Percentiles rank a stretch among this genome's conserved stretches.
These are phyloP conservation scores for Podosphaera xanthii DNA, from an alignment of 2,329 filamentous ascomycete genomes.

Conservation along the genomic window DNA sequence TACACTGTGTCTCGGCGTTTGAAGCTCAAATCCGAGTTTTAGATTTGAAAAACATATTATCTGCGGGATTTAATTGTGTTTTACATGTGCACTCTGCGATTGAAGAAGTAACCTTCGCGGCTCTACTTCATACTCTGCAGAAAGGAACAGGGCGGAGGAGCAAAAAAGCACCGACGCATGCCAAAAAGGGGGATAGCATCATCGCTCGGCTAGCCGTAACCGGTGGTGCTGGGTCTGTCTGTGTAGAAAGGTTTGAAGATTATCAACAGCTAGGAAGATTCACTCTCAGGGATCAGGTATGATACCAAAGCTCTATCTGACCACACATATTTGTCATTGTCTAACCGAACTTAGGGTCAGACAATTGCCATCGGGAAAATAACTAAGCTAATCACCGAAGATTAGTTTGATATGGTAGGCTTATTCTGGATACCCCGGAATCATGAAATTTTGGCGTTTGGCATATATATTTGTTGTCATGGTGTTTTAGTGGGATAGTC, in stretches of 20 bases:
- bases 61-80: conserved; percentile 92
- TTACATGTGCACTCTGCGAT: conserved; percentile 93
- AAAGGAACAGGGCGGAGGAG: conserved; percentile 86
- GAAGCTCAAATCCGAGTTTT: conserved; percentile 93
- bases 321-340: conserved; percentile 4
- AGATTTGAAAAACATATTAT: conserved; percentile 82
- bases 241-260: conserved; percentile 85
- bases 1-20: conserved; percentile 73
- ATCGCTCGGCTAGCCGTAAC: conserved; percentile 81
- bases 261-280: conserved; percentile 87
- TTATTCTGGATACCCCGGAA: too few relatives aligned
- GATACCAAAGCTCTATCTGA: conserved; percentile 3
- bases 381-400: conserved; percentile 52
- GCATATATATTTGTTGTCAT: too few relatives aligned
- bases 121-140: conserved; percentile 79
- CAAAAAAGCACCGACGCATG: conserved; percentile 81
- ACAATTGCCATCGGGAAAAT: conserved; percentile 99
- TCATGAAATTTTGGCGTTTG: too few relatives aligned
- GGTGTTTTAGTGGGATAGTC: too few relatives aligned
- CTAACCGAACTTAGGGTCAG: conserved; percentile 45
- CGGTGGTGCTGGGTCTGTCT: conserved; percentile 66
- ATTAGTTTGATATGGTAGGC: background rate
- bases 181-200: conserved; percentile 59
- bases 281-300: conserved; percentile 68
- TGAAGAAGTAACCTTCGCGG: conserved; percentile 83